phyloP scores from a whole-genome alignment of 1,139 yeast genomes.

The Magnusiomyces sp. region DNA sequence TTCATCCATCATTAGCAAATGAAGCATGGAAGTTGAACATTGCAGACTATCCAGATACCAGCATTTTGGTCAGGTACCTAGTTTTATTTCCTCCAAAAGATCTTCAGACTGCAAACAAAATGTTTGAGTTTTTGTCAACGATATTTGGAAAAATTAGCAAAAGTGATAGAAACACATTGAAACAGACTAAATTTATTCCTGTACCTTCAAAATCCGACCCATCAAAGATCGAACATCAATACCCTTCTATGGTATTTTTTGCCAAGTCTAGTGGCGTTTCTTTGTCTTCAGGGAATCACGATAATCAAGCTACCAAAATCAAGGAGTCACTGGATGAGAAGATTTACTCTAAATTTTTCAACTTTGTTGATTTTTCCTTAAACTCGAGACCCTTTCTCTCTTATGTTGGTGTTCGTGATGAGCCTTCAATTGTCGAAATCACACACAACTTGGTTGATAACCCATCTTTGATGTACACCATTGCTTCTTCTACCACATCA shows the following conservation, averaged over 20 bases:
- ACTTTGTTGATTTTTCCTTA: slow-evolving; percentile 23
- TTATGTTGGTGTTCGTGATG: slow-evolving; percentile 30
- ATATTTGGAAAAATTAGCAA: slow-evolving; percentile 19
- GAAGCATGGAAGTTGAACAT: slow-evolving; percentile 32
- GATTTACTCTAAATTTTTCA: slow-evolving; percentile 27
- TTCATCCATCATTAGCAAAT: slow-evolving; percentile 20
- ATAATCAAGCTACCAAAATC: too few species aligned
- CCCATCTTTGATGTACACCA: slow-evolving; percentile 27
- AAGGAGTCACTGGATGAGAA: slow-evolving; percentile 13
- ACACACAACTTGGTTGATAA: slow-evolving; percentile 26
- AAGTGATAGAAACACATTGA: slow-evolving; percentile 18
- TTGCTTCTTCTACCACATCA: slow-evolving; percentile 21
- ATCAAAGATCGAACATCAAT: slow-evolving; percentile 6
- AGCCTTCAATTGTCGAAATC: slow-evolving; percentile 30
- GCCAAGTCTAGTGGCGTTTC: slow-evolving; percentile 11
- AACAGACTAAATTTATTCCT: slow-evolving; percentile 26
- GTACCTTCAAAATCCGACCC: slow-evolving; percentile 8
- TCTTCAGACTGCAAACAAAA: slow-evolving; percentile 19
- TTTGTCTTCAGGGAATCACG: background rate
- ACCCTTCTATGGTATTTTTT: slow-evolving; percentile 24
- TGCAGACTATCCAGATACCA: slow-evolving; percentile 23
- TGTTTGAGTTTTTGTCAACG: slow-evolving; percentile 29
- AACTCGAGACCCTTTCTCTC: slow-evolving; percentile 29
- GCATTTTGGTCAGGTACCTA: slow-evolving; percentile 20
- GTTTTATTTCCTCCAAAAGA: slow-evolving; percentile 23